Evolutionary conservation across 2,329 filamentous ascomycete species (phyloP).

Genomic region (Diaporthe ilicicola): DNA sequence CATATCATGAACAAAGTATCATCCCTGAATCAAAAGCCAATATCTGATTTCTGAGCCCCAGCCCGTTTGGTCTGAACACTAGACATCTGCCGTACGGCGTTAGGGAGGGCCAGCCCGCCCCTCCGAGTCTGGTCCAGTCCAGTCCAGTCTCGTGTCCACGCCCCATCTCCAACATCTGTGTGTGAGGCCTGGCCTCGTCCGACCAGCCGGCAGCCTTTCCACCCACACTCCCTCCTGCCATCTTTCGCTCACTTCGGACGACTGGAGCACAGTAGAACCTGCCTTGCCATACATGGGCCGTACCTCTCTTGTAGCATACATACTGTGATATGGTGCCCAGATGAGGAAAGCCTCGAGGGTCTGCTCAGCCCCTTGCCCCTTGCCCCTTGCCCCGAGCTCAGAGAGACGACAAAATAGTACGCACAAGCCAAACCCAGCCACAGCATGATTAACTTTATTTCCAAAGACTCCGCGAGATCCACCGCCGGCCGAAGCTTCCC

Average conservation of each 20-base stretch:
- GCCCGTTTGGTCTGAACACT: too few relatives aligned
- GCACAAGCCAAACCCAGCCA: constrained; percentile 8
- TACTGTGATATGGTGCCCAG: not conserved
- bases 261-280: not conserved
- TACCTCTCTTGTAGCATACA: too few relatives aligned
- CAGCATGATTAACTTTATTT: constrained; percentile 25
- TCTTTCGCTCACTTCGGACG: not conserved
- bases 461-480: constrained; percentile 3
- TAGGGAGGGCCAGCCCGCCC: too few relatives aligned
- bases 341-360: not conserved
- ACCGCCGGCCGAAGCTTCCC: constrained; percentile 14
- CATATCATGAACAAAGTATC: too few relatives aligned
- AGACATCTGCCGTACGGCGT: too few relatives aligned
- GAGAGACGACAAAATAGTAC: not conserved
- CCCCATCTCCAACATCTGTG: not conserved
- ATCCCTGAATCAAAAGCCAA: too few relatives aligned
- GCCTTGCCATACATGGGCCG: not conserved
- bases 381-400: not conserved
- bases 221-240: too few relatives aligned
- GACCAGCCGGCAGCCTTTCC: not conserved
- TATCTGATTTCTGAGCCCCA: too few relatives aligned
- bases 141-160: not conserved
- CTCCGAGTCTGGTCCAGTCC: not conserved
- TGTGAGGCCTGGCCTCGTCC: not conserved
- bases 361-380: constrained; percentile 1